Conservation (phyloP, 495 filamentous ascomycete species). For the Hypoxylon lienhwacheense region DNA sequence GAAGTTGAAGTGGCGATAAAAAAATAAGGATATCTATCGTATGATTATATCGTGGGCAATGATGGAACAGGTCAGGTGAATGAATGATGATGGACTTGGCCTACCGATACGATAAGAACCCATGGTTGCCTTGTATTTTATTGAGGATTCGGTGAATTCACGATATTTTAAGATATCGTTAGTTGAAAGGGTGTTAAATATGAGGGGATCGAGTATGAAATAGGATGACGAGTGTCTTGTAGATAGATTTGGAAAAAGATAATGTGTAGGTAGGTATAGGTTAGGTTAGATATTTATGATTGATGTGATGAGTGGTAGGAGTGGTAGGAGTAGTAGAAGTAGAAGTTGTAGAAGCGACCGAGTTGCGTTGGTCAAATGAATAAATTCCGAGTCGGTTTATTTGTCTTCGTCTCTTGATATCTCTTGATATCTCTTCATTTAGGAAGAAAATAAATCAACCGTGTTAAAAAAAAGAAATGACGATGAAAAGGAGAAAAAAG, state of each 20-base stretch:
- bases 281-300: no score
- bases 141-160: background rate
- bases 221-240: background rate
- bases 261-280: background rate
- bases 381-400: no score
- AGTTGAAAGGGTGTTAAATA: background rate
- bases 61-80: background rate
- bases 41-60: background rate
- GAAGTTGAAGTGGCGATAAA: no score
- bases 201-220: background rate
- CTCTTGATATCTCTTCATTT: no score
- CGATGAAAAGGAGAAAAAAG: background rate
- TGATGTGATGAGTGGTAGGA: no score
- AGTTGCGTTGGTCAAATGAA: no score
- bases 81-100: slow-evolving; percentile 23
- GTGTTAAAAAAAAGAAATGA: background rate
- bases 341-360: no score
- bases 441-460: background rate
- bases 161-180: background rate
- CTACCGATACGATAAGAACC: slow-evolving; percentile 43
- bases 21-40: no score
- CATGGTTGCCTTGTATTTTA: slow-evolving; percentile 23
- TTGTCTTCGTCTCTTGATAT: no score
- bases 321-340: no score
- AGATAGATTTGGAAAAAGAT: background rate